Evolutionary conservation across 2,329 filamentous ascomycete genomes (phyloP).

Genomic region (Ophiostoma angusticollis): DNA sequence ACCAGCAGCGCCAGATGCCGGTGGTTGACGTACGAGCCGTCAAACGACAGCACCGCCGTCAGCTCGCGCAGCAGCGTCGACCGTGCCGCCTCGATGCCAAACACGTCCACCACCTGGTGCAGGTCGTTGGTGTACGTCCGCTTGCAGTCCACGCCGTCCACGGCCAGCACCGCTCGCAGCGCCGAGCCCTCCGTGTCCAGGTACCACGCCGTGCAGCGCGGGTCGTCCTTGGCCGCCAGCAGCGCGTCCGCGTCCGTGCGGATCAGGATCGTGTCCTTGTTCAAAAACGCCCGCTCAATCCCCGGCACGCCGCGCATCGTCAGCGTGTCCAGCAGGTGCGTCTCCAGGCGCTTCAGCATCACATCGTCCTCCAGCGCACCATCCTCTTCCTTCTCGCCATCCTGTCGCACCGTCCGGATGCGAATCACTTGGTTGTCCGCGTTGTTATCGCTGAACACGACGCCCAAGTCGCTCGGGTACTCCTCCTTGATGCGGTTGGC

Average conservation of each 20-base stretch:
- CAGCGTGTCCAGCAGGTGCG: slow-evolving; percentile 80
- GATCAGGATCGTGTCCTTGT: slow-evolving; percentile 60
- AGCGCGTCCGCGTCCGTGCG: slow-evolving; percentile 58
- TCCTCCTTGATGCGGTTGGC: slow-evolving; percentile 79
- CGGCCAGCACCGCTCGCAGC: slow-evolving; percentile 68
- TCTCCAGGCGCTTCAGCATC: slow-evolving; percentile 83
- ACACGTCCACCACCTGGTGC: slow-evolving; percentile 85
- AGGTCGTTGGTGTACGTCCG: slow-evolving; percentile 93
- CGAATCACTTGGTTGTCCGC: slow-evolving; percentile 91
- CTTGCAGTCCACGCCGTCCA: slow-evolving; percentile 75
- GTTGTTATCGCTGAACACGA: slow-evolving; percentile 98
- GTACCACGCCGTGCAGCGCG: slow-evolving; percentile 80
- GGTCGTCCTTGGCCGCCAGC: slow-evolving; percentile 58
- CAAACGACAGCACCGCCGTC: slow-evolving; percentile 87
- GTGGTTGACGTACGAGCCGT: slow-evolving; percentile 99
- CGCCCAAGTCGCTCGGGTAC: slow-evolving; percentile 71
- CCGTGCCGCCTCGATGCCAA: slow-evolving; percentile 91
- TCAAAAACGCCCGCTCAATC: slow-evolving; percentile 86
- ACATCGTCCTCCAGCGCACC: slow-evolving; percentile 64
- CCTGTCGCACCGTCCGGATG: slow-evolving; percentile 63
- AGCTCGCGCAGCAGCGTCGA: slow-evolving; percentile 77
- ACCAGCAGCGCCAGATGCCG: slow-evolving; percentile 89
- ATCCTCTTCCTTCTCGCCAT: slow-evolving; percentile 62
- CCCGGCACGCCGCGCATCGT: slow-evolving; percentile 83
- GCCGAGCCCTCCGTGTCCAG: slow-evolving; percentile 89